phyloP scores from a whole-genome alignment of 139 green algal genomes.

The Pedinophyceae sp. region DNA sequence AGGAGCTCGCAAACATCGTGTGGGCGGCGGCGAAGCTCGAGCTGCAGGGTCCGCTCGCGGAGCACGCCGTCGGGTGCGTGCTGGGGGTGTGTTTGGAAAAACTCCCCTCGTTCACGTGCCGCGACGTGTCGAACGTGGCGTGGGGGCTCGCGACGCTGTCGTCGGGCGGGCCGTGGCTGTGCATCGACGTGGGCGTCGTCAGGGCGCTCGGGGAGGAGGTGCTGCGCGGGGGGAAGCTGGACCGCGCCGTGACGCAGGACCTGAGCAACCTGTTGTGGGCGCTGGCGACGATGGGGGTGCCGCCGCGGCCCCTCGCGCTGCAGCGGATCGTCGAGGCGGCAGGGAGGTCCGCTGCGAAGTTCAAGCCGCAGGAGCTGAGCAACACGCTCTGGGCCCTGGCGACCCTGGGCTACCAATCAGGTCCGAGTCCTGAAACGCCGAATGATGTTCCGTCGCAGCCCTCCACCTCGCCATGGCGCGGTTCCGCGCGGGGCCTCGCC shows the following conservation, averaged over 20 bases:
- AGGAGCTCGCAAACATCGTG: slow-evolving; percentile 16
- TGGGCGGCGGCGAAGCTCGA: slow-evolving; percentile 12
- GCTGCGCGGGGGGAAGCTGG: slow-evolving; percentile 9
- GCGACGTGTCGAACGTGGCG: slow-evolving; percentile 8
- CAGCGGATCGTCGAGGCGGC: slow-evolving; percentile 4
- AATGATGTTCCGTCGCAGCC: too few species aligned
- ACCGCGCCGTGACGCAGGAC: too few species aligned
- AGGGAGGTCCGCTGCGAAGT: slow-evolving; percentile 6
- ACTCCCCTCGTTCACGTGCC: slow-evolving; percentile 1
- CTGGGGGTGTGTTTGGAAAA: too few species aligned
- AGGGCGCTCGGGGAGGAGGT: too few species aligned
- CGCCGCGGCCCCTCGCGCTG: slow-evolving; percentile 3
- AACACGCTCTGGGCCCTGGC: slow-evolving; percentile 25
- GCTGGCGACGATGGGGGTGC: slow-evolving; percentile 7
- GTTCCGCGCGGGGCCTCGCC: too few species aligned
- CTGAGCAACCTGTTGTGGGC: too few species aligned
- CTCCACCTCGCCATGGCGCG: too few species aligned
- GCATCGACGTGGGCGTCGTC: too few species aligned
- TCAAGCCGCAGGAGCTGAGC: slow-evolving; percentile 30
- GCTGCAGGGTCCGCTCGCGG: not conserved
- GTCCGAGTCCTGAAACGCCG: too few species aligned
- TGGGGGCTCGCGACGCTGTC: slow-evolving; percentile 13
- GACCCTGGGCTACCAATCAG: slow-evolving; percentile 14
- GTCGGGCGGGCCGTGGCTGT: slow-evolving; percentile 4
- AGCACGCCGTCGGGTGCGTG: too few species aligned